These are phyloP conservation scores for Neurospora crassa DNA, from an alignment of 2,329 filamentous ascomycete genomes.

Conservation along the genomic window DNA sequence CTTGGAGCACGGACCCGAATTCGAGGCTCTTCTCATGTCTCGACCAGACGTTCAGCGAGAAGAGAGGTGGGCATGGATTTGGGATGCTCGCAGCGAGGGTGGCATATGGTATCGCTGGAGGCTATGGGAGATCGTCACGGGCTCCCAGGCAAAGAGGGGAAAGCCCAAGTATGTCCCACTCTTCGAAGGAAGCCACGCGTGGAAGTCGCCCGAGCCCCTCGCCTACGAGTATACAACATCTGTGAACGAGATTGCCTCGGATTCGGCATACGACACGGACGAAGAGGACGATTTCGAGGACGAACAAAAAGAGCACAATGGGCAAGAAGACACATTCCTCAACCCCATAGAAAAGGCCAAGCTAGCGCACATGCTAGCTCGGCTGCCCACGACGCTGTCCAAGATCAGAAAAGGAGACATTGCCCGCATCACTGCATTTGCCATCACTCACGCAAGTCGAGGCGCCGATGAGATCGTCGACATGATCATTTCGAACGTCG, in stretches of 20 bases:
- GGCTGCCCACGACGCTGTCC: conserved; percentile 66
- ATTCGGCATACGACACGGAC: conserved; percentile 77
- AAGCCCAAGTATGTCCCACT: conserved; percentile 50
- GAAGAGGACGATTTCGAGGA: conserved; percentile 69
- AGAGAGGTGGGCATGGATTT: conserved; percentile 90
- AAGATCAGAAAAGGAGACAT: conserved; percentile 77
- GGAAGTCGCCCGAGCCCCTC: conserved; percentile 67
- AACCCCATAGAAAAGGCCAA: conserved; percentile 79
- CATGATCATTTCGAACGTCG: conserved; percentile 73
- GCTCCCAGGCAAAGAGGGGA: conserved; percentile 36
- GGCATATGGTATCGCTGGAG: conserved; percentile 92
- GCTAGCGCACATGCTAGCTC: conserved; percentile 71
- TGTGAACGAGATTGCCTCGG: conserved; percentile 71
- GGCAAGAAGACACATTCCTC: conserved; percentile 53
- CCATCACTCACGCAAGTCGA: conserved; percentile 73
- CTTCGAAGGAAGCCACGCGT: conserved; percentile 69
- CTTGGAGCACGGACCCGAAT: conserved; percentile 71
- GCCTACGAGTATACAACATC: conserved; percentile 71
- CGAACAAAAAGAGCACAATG: conserved; percentile 34
- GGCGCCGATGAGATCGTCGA: conserved; percentile 90
- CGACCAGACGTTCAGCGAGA: conserved; percentile 73
- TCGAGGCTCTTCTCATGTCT: conserved; percentile 88
- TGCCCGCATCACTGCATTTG: conserved; percentile 77
- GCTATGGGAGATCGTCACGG: conserved; percentile 77
- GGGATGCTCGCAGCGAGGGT: conserved; percentile 69